Evolutionary conservation across 768 basidiomycete species (phyloP).

Genomic region (Naematelia encephala): DNA sequence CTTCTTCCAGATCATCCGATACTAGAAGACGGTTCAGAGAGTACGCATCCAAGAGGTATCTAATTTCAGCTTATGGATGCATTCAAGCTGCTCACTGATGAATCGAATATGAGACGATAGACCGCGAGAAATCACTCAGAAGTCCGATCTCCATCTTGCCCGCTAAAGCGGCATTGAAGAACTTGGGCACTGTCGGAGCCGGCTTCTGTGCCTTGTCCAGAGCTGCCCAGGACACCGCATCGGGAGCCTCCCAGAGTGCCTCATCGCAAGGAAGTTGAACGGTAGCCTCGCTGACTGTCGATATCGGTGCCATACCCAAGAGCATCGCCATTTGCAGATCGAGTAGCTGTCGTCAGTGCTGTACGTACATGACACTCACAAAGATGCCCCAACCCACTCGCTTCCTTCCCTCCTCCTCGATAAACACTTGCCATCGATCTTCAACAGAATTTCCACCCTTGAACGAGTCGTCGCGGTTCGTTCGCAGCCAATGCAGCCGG

Average conservation of each 20-base stretch:
- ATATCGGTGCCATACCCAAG: constrained; percentile 26
- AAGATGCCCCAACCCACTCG: constrained; percentile 43
- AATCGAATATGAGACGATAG: constrained; percentile 31
- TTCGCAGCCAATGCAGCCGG: constrained; percentile 35
- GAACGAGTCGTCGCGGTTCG: constrained; percentile 15
- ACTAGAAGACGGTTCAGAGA: constrained; percentile 10
- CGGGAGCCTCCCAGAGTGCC: constrained; percentile 32
- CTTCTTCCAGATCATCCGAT: neutral
- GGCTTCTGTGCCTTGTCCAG: constrained; percentile 1
- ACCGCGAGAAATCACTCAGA: constrained; percentile 31
- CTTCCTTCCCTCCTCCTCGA: constrained; percentile 38
- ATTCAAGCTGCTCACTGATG: constrained; percentile 24
- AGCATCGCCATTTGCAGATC: constrained; percentile 32
- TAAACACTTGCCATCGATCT: constrained; percentile 24
- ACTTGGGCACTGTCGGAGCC: constrained; percentile 15
- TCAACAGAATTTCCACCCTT: constrained; percentile 12
- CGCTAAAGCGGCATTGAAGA: constrained; percentile 17
- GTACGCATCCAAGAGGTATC: constrained; percentile 26
- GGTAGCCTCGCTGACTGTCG: constrained; percentile 29
- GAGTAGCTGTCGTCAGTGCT: constrained; percentile 20
- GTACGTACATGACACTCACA: constrained; percentile 21
- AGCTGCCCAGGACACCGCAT: constrained; percentile 28
- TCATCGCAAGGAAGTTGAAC: constrained; percentile 34
- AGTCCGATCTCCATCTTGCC: constrained; percentile 5
- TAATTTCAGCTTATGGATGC: neutral